Base-by-base conservation (phyloP, 306 rosid species). In the Comarum palustre region DNA sequence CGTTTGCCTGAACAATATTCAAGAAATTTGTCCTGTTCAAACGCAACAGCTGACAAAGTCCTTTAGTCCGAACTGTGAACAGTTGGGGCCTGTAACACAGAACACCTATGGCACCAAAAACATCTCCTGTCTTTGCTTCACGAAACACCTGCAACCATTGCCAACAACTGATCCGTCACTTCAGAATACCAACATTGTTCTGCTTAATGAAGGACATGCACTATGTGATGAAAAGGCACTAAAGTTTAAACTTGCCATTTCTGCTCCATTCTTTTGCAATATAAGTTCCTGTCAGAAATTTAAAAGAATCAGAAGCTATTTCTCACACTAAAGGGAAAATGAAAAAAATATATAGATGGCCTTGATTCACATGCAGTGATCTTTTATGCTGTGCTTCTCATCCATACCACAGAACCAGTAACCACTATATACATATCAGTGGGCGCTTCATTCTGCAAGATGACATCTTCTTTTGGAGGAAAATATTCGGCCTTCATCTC, bases 401-500 rank as follows among this genome's bases (percentile, higher is more conserved):
- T 71, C 79, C 90, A 81, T 87, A 93, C 96, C 68, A 80, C 87
- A 60, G 81, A 57, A 72, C 98, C 98, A 0, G 87, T 89, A 55
- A 87, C 92, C 70, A 93, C 52, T 68, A 93, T 83, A 63, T 93
- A 93, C 13, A 93, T 77, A 72, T 93, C 93, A 8, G 97, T 80
- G 14, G 98, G 96, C n/a, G 93, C 90, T 84, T 93, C 97, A 78
- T 88, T 87, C 83, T 86, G 87, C 90, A 90, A 66, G 81, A 90
- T 82, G 46, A 93, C 84, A 20, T 90, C 97, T 82, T 93, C 97
- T 78, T 80, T 90, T 29, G 98, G 98, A 82, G 98, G 93, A 82
- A 88, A 88, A 73, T 93, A 93, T 88, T 93, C 98, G 0, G 90
- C 96, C 77, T 85, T 90, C 98, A 93, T 87, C 72, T 93, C 97